Evolutionary conservation across 345 rosid genomes (phyloP).

Genomic region (Pistacia vera): DNA sequence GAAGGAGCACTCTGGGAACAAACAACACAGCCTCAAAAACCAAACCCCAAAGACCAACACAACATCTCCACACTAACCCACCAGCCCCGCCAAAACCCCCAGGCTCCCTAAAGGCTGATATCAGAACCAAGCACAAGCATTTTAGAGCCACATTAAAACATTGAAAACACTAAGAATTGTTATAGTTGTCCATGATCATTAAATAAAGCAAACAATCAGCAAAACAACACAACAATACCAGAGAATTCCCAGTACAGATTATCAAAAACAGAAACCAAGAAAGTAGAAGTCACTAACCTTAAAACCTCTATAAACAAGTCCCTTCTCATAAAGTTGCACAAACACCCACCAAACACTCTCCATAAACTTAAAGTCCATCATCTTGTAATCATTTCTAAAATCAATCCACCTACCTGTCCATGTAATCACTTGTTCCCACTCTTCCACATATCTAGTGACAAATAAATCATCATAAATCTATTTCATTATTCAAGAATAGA

Average conservation of each 20-base stretch:
- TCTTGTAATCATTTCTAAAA: conserved; percentile 83
- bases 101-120: too few species aligned
- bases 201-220: neutral
- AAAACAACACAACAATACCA: neutral
- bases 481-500: too few species aligned
- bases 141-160: neutral
- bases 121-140: neutral
- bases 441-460: conserved; percentile 78
- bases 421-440: conserved; percentile 83
- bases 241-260: neutral
- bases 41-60: too few species aligned
- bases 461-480: too few species aligned
- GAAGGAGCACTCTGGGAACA: too few species aligned
- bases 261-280: conserved; percentile 5
- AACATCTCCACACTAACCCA: too few species aligned
- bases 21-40: too few species aligned
- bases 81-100: too few species aligned
- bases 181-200: neutral
- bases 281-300: conserved; percentile 51
- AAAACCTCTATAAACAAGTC: conserved; percentile 86
- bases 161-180: neutral
- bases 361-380: conserved; percentile 90
- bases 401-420: conserved; percentile 97
- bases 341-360: too few species aligned
- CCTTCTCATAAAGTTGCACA: conserved; percentile 68